Conservation (phyloP, 2,329 filamentous ascomycete genomes). For the Monosporascus sp. region DNA sequence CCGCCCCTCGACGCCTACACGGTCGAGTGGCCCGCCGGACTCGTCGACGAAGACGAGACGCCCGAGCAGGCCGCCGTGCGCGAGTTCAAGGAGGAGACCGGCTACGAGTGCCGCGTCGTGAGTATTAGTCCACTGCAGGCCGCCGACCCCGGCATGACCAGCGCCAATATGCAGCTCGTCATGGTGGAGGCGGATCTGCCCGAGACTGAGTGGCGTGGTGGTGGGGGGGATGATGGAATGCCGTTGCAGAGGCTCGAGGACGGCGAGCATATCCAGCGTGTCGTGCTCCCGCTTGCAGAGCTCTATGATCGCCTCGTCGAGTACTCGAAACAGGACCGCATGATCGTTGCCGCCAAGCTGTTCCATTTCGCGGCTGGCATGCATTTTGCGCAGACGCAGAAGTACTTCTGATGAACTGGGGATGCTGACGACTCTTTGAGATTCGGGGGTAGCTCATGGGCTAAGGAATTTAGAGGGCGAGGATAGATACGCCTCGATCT, state of each 20-base stretch:
- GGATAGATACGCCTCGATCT: too few relatives aligned
- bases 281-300: slow-evolving; percentile 50
- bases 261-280: slow-evolving; percentile 56
- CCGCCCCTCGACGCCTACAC: slow-evolving; percentile 46
- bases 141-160: slow-evolving; percentile 53
- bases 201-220: too few relatives aligned
- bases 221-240: slow-evolving; percentile 37
- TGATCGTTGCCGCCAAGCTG: slow-evolving; percentile 49
- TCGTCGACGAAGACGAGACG: slow-evolving; percentile 47
- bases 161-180: slow-evolving; percentile 56
- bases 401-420: slow-evolving; percentile 12
- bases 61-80: slow-evolving; percentile 46
- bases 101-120: slow-evolving; percentile 45
- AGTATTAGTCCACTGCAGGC: slow-evolving; percentile 48
- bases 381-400: slow-evolving; percentile 38
- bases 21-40: slow-evolving; percentile 49
- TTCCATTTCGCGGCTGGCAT: slow-evolving; percentile 57
- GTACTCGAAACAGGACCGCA: slow-evolving; percentile 41
- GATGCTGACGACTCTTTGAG: too few relatives aligned
- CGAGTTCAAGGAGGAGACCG: slow-evolving; percentile 51
- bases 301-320: slow-evolving; percentile 49
- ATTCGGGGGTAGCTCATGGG: too few relatives aligned
- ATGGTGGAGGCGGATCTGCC: slow-evolving; percentile 51
- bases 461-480: too few relatives aligned
- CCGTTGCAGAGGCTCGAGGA: slow-evolving; percentile 56